Evolutionary conservation across 306 rosid genomes (phyloP), one percentile per base, ranked within the genome.

Genomic region (Amphicarpaea edgeworthii): DNA sequence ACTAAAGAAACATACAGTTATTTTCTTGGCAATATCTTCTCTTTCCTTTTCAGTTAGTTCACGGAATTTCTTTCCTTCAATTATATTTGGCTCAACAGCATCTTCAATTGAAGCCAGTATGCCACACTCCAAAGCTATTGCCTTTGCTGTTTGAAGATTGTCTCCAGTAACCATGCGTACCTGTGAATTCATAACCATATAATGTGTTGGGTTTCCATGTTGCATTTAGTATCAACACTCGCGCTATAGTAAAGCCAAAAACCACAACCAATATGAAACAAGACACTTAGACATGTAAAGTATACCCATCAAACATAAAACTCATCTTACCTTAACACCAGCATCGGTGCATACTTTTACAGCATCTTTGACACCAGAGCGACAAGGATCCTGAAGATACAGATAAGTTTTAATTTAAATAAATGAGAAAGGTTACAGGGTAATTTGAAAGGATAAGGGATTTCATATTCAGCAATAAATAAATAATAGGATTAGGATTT

Each of bases 91-190:
- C 76, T 95, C 97, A 12, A 82, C 73, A 57, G 89, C 92, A 47
- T 87, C 98, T 70, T 87, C 92, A 58, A 0, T 66, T 61, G 96
- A 83, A 73, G 69, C n/a, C 40, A 95, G 88, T 81, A 95, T 95
- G 70, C 97, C 98, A 89, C 98, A 95, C 85, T 95, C 98, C 77
- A 95, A 55, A 50, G 98, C 96, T 37, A 92, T 95, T 75, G 98
- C 98, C 87, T 87, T 95, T 43, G 97, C 98, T 30, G 97, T 95
- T 74, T 90, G 97, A 75, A 95, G 85, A 83, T 95, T 95, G 84
- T 95, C 98, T 54, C 97, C 98, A 0, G 98, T 95, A 76, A 95
- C 97, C 98, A 95, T 95, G 76, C 98, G 91, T 37, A 95, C 98
- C 98, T 95, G 82, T 38, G 80, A 78, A 58, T 68, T 64, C 15